A percentile compares a stretch with the other conserved stretches of the same genome.
Evolutionary conservation across 2,329 filamentous ascomycete genomes (phyloP).

Genomic region (Ceratocystis destructans): DNA sequence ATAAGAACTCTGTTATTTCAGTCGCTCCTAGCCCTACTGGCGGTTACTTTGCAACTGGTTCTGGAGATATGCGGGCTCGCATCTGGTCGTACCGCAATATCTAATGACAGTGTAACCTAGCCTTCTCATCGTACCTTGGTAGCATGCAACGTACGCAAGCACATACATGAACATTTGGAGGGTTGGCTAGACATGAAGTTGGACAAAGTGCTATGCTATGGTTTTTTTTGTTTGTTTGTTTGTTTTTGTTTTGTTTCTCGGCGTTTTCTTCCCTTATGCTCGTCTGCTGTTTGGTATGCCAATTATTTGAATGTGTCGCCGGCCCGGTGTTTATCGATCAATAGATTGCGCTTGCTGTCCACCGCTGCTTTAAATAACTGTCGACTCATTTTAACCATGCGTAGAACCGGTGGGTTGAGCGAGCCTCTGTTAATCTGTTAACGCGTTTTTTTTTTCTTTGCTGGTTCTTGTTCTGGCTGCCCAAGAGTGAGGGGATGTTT

Average conservation of each 20-base stretch:
- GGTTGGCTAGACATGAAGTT: neutral
- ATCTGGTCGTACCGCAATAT: constrained; percentile 74
- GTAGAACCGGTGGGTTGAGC: neutral
- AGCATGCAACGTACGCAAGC: neutral
- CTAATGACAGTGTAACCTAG: neutral
- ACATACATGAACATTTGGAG: neutral
- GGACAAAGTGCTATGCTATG: neutral
- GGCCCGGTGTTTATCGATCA: neutral
- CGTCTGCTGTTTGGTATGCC: neutral
- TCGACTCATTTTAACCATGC: too few species aligned
- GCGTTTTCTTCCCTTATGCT: neutral
- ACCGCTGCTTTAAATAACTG: too few species aligned
- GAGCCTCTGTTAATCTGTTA: neutral
- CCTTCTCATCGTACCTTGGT: too few species aligned
- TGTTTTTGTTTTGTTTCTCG: neutral
- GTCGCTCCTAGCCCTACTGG: constrained; percentile 86
- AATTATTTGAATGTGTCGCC: neutral
- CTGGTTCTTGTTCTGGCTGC: neutral
- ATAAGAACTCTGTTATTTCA: constrained; percentile 97
- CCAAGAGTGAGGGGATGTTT: neutral
- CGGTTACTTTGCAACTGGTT: constrained; percentile 85
- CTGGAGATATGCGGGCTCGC: constrained; percentile 90
- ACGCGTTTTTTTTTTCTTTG: neutral
- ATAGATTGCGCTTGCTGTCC: neutral
- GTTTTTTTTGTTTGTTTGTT: neutral